These are phyloP conservation scores for Astathelohania contejeani DNA, from an alignment of 371 early-diverging fungal species.

Conservation along the genomic window DNA sequence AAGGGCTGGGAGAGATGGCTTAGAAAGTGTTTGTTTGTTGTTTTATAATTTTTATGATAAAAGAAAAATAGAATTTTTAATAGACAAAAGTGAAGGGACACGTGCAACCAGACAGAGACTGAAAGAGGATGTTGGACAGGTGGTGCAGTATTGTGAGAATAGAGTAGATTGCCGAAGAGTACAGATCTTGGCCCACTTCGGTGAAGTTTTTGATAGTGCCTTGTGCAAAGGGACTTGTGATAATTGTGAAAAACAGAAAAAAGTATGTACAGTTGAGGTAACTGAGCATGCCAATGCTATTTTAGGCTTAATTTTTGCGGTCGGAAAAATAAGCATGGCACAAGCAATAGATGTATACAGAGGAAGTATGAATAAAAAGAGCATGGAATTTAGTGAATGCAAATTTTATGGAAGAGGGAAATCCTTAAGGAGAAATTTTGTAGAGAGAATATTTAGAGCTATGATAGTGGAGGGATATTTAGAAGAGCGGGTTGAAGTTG, in stretches of 20 bases:
- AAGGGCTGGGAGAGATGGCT: constrained; percentile 89
- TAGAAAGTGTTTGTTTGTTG: constrained; percentile 64
- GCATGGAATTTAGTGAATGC: constrained; percentile 4
- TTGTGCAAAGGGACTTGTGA: constrained; percentile 74
- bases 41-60: constrained; percentile 72
- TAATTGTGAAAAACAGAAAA: constrained; percentile 57
- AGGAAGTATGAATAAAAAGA: constrained; percentile 25
- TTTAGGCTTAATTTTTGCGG: constrained; percentile 14
- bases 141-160: constrained; percentile 83
- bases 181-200: constrained; percentile 80
- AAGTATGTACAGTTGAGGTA: constrained; percentile 21
- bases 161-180: constrained; percentile 71
- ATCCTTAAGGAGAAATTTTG: constrained; percentile 15
- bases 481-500: constrained; percentile 32
- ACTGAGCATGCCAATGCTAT: constrained; percentile 33
- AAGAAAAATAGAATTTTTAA: constrained; percentile 58
- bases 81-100: constrained; percentile 62
- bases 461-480: constrained; percentile 37
- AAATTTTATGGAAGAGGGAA: constrained; percentile 23
- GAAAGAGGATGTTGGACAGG: constrained; percentile 62
- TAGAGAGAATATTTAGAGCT: constrained; percentile 32
- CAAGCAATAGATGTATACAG: constrained; percentile 36
- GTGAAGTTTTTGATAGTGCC: constrained; percentile 61
- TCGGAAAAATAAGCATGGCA: constrained; percentile 18
- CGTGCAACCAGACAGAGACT: constrained; percentile 49